Conservation (phyloP, 306 rosid species). For the Quercus berberidifolia region DNA sequence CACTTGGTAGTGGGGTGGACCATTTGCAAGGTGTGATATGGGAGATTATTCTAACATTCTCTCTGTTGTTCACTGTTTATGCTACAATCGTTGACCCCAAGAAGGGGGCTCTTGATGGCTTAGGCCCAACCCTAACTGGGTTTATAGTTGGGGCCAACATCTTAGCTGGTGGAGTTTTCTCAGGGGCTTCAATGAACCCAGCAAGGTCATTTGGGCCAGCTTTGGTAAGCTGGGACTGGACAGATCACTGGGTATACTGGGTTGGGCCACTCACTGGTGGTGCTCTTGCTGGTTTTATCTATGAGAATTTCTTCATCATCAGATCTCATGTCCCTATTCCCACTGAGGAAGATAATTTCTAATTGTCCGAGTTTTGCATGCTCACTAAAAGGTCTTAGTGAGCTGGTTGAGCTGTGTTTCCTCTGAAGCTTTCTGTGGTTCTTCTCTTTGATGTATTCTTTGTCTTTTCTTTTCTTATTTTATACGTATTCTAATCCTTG, state of each 20-base stretch:
- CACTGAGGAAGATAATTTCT: constrained; percentile 23
- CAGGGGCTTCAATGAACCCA: constrained; percentile 86
- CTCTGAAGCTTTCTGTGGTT: background rate
- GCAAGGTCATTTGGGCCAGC: constrained; percentile 94
- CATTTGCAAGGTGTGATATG: constrained; percentile 70
- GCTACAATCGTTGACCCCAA: too few species aligned
- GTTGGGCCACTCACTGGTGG: constrained; percentile 91
- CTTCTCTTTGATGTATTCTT: too few species aligned
- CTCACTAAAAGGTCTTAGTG: background rate
- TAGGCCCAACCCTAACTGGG: constrained; percentile 71
- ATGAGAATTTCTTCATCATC: constrained; percentile 66
- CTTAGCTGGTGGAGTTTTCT: constrained; percentile 78
- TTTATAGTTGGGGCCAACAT: constrained; percentile 84
- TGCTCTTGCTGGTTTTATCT: constrained; percentile 70
- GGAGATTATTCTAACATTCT: constrained; percentile 30
- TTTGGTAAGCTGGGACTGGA: constrained; percentile 71
- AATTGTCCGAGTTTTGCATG: background rate
- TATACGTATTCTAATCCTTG: too few species aligned
- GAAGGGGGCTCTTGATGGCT: constrained; percentile 61
- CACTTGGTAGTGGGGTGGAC: constrained; percentile 73
- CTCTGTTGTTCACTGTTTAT: too few species aligned
- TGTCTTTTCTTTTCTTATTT: too few species aligned
- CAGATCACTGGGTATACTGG: constrained; percentile 94
- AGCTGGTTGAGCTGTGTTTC: background rate
- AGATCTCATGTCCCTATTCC: constrained; percentile 48